Percentiles rank a stretch among this genome's conserved stretches.
Evolutionary conservation across 2,329 filamentous ascomycete genomes (phyloP).

Genomic region (Sporothrix pseudoabietina): DNA sequence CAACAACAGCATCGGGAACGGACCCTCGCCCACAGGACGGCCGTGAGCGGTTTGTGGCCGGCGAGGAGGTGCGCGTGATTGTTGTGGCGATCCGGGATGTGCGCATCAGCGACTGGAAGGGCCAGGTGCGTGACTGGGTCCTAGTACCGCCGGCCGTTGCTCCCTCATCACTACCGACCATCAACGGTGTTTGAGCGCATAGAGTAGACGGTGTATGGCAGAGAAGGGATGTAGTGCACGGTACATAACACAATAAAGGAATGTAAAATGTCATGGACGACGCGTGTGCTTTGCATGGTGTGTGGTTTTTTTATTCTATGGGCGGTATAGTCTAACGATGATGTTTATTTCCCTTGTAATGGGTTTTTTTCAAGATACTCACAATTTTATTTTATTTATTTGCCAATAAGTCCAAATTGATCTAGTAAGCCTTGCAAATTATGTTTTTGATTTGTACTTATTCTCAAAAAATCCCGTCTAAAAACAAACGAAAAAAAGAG

Average conservation of each 20-base stretch:
- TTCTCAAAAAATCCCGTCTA: not conserved
- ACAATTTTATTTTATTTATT: not conserved
- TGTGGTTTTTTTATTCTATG: no score
- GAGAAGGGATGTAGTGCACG: not conserved
- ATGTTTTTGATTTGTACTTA: not conserved
- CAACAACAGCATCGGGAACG: not conserved
- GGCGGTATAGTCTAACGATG: not conserved
- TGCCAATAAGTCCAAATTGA: not conserved
- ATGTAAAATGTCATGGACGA: not conserved
- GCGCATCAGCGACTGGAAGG: constrained; percentile 92
- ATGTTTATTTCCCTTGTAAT: not conserved
- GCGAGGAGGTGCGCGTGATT: constrained; percentile 83
- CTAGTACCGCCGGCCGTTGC: constrained; percentile 42
- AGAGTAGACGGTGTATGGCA: no score
- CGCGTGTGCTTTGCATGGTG: not conserved
- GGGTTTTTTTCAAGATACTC: not conserved
- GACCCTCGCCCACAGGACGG: constrained; percentile 51
- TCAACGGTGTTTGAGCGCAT: constrained; percentile 46
- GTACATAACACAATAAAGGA: not conserved
- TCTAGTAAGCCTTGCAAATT: not conserved
- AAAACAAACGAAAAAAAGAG: not conserved
- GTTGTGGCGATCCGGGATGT: constrained; percentile 83
- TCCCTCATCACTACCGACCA: constrained; percentile 28
- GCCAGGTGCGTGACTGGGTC: constrained; percentile 80
- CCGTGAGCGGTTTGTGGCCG: constrained; percentile 70